Conservation (phyloP, 306 rosid species). For the Glycine soja region DNA sequence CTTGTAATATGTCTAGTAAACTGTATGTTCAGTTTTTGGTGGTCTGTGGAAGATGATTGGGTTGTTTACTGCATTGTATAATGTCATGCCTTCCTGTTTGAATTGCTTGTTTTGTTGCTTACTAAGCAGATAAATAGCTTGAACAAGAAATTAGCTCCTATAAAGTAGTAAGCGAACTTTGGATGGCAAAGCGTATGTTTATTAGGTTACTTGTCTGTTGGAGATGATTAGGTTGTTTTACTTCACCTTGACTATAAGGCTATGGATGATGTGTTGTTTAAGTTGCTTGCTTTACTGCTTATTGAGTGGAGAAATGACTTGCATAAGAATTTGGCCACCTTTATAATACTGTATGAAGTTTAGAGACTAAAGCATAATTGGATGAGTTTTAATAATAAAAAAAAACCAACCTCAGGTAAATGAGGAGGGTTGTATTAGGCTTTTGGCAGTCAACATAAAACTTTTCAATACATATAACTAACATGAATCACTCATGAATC, state of each 20-base stretch:
- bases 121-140: conserved; percentile 5
- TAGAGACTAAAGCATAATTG: no score
- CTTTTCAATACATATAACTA: no score
- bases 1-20: conserved; percentile 15
- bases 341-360: no score
- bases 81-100: conserved; percentile 15
- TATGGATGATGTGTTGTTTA: neutral
- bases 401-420: no score
- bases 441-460: no score
- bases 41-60: conserved; percentile 20
- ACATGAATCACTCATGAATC: no score
- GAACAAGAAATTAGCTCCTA: conserved; percentile 4
- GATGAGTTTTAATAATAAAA: no score
- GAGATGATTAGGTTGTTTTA: neutral
- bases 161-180: neutral
- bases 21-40: conserved; percentile 18
- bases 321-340: no score
- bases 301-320: neutral
- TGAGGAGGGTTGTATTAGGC: no score
- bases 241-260: no score
- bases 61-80: conserved; percentile 4
- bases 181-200: neutral
- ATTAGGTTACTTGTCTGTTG: no score
- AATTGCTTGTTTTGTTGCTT: conserved; percentile 19
- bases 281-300: conserved; percentile 13